Evolutionary conservation across 768 basidiomycete species (phyloP).

Genomic region (Russula brevipes): DNA sequence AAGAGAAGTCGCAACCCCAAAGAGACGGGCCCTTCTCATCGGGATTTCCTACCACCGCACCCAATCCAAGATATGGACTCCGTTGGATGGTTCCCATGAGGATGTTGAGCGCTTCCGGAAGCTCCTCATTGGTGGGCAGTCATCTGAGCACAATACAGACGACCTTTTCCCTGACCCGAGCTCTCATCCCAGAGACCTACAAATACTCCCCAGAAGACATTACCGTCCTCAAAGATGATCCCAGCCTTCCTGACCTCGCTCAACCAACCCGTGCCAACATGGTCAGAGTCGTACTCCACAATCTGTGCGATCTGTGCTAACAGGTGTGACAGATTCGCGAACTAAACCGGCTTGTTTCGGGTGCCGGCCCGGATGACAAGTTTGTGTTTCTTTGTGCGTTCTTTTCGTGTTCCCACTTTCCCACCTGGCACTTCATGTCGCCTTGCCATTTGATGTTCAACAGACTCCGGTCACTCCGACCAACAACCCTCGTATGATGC

Average conservation of each 20-base stretch:
- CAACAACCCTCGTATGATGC: conserved; percentile 18
- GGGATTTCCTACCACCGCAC: conserved; percentile 19
- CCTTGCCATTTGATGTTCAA: not conserved
- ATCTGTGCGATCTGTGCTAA: not conserved
- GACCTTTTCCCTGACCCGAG: not conserved
- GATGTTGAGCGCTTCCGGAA: conserved; percentile 17
- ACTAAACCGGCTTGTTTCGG: conserved; percentile 20
- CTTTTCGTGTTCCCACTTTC: too few species aligned
- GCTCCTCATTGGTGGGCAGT: conserved; percentile 17
- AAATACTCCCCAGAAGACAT: conserved; percentile 21
- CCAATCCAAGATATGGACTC: not conserved
- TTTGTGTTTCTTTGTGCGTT: conserved; percentile 29
- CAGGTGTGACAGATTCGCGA: conserved; percentile 18
- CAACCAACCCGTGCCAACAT: conserved; percentile 24
- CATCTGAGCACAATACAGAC: not conserved
- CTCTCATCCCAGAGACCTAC: conserved; percentile 6
- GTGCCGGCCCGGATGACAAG: conserved; percentile 27
- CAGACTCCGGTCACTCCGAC: conserved; percentile 29
- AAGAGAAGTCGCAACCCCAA: not conserved
- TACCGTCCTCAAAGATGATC: conserved; percentile 19
- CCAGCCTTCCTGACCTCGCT: not conserved
- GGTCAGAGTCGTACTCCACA: not conserved
- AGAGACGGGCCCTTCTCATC: conserved; percentile 23
- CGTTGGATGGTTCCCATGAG: conserved; percentile 4
- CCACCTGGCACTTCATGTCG: too few species aligned